These are phyloP conservation scores for Verticillium isaacii DNA, from an alignment of 2,329 filamentous ascomycete genomes.

Conservation along the genomic window DNA sequence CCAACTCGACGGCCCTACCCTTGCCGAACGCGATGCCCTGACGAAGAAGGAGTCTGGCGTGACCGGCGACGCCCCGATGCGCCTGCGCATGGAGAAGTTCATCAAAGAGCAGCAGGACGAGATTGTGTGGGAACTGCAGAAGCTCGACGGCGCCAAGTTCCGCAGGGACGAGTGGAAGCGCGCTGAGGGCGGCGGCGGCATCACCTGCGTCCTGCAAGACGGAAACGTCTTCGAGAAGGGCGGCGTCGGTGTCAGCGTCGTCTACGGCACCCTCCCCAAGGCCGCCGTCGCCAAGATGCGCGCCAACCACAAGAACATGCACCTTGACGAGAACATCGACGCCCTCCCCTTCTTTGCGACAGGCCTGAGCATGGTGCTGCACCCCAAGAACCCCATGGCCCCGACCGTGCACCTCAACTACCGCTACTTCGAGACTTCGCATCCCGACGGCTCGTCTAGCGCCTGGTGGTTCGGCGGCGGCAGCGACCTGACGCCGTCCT, in stretches of 20 bases:
- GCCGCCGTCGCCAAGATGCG: slow-evolving; percentile 90
- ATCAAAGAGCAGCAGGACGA: slow-evolving; percentile 88
- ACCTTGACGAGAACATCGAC: slow-evolving; percentile 71
- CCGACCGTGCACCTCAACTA: slow-evolving; percentile 98
- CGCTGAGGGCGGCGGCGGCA: slow-evolving; percentile 84
- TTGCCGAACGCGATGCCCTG: slow-evolving; percentile 80
- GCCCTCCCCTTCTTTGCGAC: slow-evolving; percentile 93
- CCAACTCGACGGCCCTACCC: slow-evolving; percentile 59
- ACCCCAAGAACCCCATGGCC: slow-evolving; percentile 93
- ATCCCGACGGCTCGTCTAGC: slow-evolving; percentile 72
- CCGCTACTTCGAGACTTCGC: slow-evolving; percentile 94
- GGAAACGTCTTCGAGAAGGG: slow-evolving; percentile 98
- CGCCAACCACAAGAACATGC: slow-evolving; percentile 87
- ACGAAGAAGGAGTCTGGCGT: slow-evolving; percentile 75
- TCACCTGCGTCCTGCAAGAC: slow-evolving; percentile 91
- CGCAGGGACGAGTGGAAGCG: slow-evolving; percentile 81
- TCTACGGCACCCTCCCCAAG: slow-evolving; percentile 86
- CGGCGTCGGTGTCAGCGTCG: slow-evolving; percentile 89
- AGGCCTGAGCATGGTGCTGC: slow-evolving; percentile 86
- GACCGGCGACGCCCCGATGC: slow-evolving; percentile 81
- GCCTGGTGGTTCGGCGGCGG: slow-evolving; percentile 99
- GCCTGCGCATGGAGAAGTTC: slow-evolving; percentile 93
- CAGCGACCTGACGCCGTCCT: slow-evolving; percentile 86
- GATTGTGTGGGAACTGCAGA: slow-evolving; percentile 79
- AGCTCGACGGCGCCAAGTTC: slow-evolving; percentile 80